Percentiles rank a stretch among this genome's conserved stretches.
These are phyloP conservation scores for Emergomyces pasteurianus DNA, from an alignment of 2,329 filamentous ascomycete genomes.

Conservation along the genomic window DNA sequence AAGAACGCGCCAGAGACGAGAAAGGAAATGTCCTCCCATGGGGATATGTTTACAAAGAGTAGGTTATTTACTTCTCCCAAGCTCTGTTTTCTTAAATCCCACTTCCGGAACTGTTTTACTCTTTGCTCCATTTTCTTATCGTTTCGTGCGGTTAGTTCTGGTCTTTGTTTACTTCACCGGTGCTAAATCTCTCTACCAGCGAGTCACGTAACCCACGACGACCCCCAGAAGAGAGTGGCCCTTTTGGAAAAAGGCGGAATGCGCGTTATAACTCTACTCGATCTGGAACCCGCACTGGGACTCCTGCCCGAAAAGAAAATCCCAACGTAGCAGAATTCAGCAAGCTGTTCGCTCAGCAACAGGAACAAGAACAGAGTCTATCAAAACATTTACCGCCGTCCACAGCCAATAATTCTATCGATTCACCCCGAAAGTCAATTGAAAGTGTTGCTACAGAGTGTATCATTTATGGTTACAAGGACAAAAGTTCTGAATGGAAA, in stretches of 20 bases:
- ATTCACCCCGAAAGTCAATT: slow-evolving; percentile 25
- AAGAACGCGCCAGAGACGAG: slow-evolving; percentile 49
- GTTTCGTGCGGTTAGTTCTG: not conserved
- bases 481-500: slow-evolving; percentile 59
- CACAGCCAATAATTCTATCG: slow-evolving; percentile 23
- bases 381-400: slow-evolving; percentile 25
- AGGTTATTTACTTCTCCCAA: slow-evolving; percentile 22
- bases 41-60: slow-evolving; percentile 52
- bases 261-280: slow-evolving; percentile 32
- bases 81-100: not conserved
- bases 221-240: slow-evolving; percentile 48
- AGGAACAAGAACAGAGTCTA: slow-evolving; percentile 29
- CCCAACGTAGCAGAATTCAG: slow-evolving; percentile 37
- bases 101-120: not conserved
- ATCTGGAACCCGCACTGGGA: slow-evolving; percentile 47
- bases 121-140: not conserved
- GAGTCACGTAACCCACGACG: slow-evolving; percentile 40
- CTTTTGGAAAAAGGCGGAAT: slow-evolving; percentile 45
- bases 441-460: slow-evolving; percentile 59
- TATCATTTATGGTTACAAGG: slow-evolving; percentile 71
- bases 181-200: slow-evolving; percentile 16
- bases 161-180: slow-evolving; percentile 8
- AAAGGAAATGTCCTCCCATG: slow-evolving; percentile 50
- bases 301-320: slow-evolving; percentile 47
- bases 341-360: slow-evolving; percentile 33